Evolutionary conservation across 306 rosid species (phyloP).

Genomic region (Hippophae gyantsensis): DNA sequence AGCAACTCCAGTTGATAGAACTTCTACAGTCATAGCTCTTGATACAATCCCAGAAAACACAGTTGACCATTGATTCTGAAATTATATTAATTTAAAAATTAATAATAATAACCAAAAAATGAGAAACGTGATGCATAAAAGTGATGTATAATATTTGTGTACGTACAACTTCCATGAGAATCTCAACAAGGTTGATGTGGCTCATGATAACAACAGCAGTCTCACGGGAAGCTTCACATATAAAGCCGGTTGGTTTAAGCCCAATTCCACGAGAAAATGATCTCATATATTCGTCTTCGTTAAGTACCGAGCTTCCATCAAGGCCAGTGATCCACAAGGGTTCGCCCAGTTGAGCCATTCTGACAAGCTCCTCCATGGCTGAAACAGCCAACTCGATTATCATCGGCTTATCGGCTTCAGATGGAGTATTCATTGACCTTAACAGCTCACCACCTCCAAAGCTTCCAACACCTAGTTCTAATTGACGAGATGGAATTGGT

Average conservation of each 20-base stretch:
- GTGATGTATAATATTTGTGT: too few species aligned
- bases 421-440: constrained; percentile 54
- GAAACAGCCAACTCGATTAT: constrained; percentile 89
- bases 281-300: constrained; percentile 73
- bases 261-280: constrained; percentile 76
- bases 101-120: too few species aligned
- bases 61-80: constrained; percentile 79
- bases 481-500: constrained; percentile 56
- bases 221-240: constrained; percentile 78
- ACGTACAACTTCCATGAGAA: constrained; percentile 88
- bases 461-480: constrained; percentile 56
- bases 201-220: constrained; percentile 75
- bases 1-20: constrained; percentile 87
- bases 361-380: constrained; percentile 82
- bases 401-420: constrained; percentile 79
- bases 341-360: constrained; percentile 88
- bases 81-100: not conserved
- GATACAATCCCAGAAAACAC: constrained; percentile 86
- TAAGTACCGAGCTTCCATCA: constrained; percentile 50
- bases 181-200: constrained; percentile 80
- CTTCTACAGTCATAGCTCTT: constrained; percentile 84
- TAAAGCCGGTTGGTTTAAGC: constrained; percentile 60
- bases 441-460: constrained; percentile 62
- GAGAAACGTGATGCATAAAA: not conserved
- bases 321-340: constrained; percentile 82